Evolutionary conservation across 371 early-diverging fungal genomes (phyloP).

Genomic region (Coemansia sp.): DNA sequence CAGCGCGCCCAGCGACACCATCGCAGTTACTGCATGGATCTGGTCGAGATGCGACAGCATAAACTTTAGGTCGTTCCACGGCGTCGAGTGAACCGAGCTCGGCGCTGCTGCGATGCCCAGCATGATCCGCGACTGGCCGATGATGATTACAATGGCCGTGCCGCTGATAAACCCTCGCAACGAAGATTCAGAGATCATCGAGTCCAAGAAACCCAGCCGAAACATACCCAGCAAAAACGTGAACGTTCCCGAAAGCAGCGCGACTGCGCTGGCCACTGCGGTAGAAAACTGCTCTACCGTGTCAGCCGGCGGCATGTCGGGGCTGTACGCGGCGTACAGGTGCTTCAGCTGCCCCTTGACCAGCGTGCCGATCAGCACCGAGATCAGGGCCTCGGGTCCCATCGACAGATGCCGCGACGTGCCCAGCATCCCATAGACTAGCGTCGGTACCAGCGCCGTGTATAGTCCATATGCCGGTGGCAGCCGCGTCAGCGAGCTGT

Average conservation of each 20-base stretch:
- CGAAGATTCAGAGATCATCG: slow-evolving; percentile 86
- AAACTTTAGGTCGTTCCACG: slow-evolving; percentile 68
- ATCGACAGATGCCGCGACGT: slow-evolving; percentile 91
- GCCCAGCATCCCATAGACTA: slow-evolving; percentile 88
- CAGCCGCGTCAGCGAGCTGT: slow-evolving; percentile 81
- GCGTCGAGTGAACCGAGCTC: slow-evolving; percentile 65
- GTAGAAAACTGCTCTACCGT: slow-evolving; percentile 55
- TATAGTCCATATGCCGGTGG: slow-evolving; percentile 88
- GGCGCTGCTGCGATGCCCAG: slow-evolving; percentile 63
- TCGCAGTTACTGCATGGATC: slow-evolving; percentile 66
- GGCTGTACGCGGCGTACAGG: slow-evolving; percentile 58
- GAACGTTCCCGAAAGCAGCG: slow-evolving; percentile 85
- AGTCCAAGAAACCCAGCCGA: slow-evolving; percentile 93
- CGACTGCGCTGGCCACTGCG: slow-evolving; percentile 70
- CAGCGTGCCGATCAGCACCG: slow-evolving; percentile 76
- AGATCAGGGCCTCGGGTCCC: slow-evolving; percentile 91
- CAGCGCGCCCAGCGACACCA: slow-evolving; percentile 68
- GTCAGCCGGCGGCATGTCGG: slow-evolving; percentile 56
- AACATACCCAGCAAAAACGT: slow-evolving; percentile 90
- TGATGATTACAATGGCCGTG: slow-evolving; percentile 83
- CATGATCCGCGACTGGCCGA: slow-evolving; percentile 78
- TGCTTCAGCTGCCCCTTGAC: slow-evolving; percentile 46
- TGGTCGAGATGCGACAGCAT: slow-evolving; percentile 57
- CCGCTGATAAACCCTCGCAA: slow-evolving; percentile 92
- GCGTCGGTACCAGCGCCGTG: slow-evolving; percentile 75